These are phyloP conservation scores for Pyrus hybrid DNA, from an alignment of 331 rosid genomes.

Conservation along the genomic window DNA sequence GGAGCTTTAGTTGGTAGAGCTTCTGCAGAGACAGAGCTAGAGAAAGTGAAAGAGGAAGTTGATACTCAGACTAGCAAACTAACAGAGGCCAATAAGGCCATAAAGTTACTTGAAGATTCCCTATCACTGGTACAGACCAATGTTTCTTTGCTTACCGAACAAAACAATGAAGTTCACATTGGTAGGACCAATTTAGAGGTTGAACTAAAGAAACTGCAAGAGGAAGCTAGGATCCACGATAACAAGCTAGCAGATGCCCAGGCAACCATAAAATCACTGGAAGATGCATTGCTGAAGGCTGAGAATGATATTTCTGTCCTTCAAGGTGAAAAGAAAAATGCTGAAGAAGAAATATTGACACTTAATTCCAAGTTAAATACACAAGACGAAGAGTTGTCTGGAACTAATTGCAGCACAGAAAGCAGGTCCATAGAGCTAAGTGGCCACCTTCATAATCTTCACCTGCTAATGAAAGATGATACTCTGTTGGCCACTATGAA, in stretches of 20 bases:
- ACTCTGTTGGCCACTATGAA: slow-evolving; percentile 39
- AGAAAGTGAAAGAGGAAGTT: slow-evolving; percentile 56
- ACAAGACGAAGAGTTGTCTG: slow-evolving; percentile 59
- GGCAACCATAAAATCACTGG: slow-evolving; percentile 45
- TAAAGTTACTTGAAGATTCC: slow-evolving; percentile 56
- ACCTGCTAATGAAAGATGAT: slow-evolving; percentile 49
- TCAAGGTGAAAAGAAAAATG: slow-evolving; percentile 47
- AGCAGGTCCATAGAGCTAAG: slow-evolving; percentile 50
- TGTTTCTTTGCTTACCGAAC: slow-evolving; percentile 46
- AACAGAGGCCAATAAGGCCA: slow-evolving; percentile 51
- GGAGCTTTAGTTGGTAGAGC: slow-evolving; percentile 47
- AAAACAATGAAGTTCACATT: slow-evolving; percentile 44
- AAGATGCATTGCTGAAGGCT: slow-evolving; percentile 67
- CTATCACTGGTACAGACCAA: slow-evolving; percentile 42
- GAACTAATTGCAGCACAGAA: slow-evolving; percentile 48
- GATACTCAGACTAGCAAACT: slow-evolving; percentile 44
- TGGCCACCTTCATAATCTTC: slow-evolving; percentile 60
- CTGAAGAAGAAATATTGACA: slow-evolving; percentile 59
- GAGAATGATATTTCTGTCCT: slow-evolving; percentile 46
- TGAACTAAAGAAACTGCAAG: slow-evolving; percentile 64
- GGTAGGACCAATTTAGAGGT: slow-evolving; percentile 49
- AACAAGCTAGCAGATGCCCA: slow-evolving; percentile 44
- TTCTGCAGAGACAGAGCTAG: slow-evolving; percentile 55
- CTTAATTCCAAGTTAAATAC: slow-evolving; percentile 65
- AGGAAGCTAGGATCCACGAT: slow-evolving; percentile 44